Conservation (phyloP, 257 asterid genomes). For the Fraxinus excelsior region DNA sequence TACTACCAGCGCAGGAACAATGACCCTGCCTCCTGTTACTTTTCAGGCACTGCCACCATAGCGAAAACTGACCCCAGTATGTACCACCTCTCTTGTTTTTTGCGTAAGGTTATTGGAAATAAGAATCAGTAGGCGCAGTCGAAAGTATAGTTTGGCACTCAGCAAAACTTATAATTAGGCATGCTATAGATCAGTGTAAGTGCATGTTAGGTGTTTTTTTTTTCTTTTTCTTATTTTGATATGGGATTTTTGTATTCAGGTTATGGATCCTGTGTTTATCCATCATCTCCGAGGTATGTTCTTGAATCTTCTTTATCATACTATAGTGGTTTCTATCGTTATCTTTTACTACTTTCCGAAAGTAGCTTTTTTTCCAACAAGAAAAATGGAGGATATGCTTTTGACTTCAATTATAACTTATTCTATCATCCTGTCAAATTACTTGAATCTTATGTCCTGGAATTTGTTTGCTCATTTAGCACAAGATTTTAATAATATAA, state of each 20-base stretch:
- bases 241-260: slow-evolving; percentile 27
- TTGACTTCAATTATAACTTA: not conserved
- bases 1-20: slow-evolving; percentile 35
- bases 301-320: not conserved
- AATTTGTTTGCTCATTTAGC: too few species aligned
- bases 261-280: slow-evolving; percentile 57
- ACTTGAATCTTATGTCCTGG: not conserved
- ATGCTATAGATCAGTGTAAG: too few species aligned
- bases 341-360: not conserved
- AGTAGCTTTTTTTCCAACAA: not conserved
- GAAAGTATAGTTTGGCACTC: too few species aligned
- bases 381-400: not conserved
- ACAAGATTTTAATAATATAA: too few species aligned
- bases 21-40: slow-evolving; percentile 48
- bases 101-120: too few species aligned
- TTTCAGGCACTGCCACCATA: slow-evolving; percentile 44
- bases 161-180: too few species aligned
- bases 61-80: slow-evolving; percentile 57
- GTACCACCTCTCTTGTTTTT: not conserved
- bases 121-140: too few species aligned
- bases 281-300: slow-evolving; percentile 42
- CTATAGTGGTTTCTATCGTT: not conserved
- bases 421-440: not conserved
- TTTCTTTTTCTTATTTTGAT: not conserved
- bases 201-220: not conserved